Base-by-base conservation (phyloP, 2,329 filamentous ascomycete genomes). In the Chrysosporium queenslandicum region DNA sequence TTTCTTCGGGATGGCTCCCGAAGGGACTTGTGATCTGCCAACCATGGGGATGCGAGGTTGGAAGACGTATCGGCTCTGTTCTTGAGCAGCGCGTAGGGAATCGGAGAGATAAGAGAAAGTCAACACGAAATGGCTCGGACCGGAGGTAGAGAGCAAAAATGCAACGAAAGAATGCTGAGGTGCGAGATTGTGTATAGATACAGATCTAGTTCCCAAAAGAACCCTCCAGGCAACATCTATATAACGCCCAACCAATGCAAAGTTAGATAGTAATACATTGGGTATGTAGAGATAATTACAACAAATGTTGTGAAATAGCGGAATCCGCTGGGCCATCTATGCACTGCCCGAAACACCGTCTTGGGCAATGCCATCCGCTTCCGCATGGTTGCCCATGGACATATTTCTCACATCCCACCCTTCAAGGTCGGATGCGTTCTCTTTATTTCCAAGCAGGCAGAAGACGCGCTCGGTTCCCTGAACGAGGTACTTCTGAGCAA, bases 401-500 rank as follows among this genome's bases (percentile, higher is more conserved):
- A 95, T 81, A 65, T 91, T 86, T 55, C 80, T 79, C 23, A 88
- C 73, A 50, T 80, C 78, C 91, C 91, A 97, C 21, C 74, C 76
- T 59, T 87, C 82, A 23, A 67, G 64, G 30, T 71, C 66, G 18
- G 85, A 79, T 83, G 87, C 95, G 9, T 83, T 76, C 66, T 86
- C 76, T 66, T 86, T 87, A 72, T 83, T 86, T 34, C 91, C 91
- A 3, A 98, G 74, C 56, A 97, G 84, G 20, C 84, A 73, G 50
- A 81, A 80, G 53, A 82, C 82, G 56, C 81, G 69, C 34, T 76
- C 71, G 52, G 77, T 78, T 18, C 76, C 75, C 42, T 87, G 79
- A 25, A 94, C 83, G 12, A 95, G 74, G 66, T 89, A 94, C 61
- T 81, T 79, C 61, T 95, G 83, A 0, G 92, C 92, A 11, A 83